Percentiles rank a stretch among this genome's conserved stretches.
Conservation (phyloP, 2,329 filamentous ascomycete genomes). For the Botrytis hyacinthi region DNA sequence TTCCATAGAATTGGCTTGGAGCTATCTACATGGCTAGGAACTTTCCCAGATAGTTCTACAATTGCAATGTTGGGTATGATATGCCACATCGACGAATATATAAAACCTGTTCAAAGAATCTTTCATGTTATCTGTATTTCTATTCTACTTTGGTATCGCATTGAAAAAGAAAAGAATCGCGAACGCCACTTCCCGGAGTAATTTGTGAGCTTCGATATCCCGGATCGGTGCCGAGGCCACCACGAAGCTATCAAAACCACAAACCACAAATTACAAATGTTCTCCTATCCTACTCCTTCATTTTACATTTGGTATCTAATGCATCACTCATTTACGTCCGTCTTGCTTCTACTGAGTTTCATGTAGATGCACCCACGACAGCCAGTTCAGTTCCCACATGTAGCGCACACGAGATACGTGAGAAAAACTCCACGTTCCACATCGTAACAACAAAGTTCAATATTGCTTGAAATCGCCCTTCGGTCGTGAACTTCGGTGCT, state of each 20-base stretch:
- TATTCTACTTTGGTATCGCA: neutral
- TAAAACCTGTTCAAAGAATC: neutral
- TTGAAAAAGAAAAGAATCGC: neutral
- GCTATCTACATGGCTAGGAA: neutral
- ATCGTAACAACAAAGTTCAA: neutral
- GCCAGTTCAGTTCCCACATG: neutral
- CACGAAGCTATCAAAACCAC: neutral
- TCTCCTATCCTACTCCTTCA: neutral
- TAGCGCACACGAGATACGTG: neutral
- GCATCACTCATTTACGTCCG: neutral
- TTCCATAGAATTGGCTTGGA: neutral
- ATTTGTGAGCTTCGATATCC: neutral
- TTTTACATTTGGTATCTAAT: neutral
- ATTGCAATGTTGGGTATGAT: neutral
- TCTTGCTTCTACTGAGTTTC: neutral
- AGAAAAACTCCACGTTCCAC: neutral
- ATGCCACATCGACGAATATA: neutral
- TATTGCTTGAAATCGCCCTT: conserved; percentile 1
- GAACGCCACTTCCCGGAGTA: neutral
- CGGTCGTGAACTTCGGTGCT: conserved; percentile 14
- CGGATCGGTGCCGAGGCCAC: neutral
- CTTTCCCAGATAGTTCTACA: neutral
- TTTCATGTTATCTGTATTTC: neutral
- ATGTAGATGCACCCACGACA: neutral
- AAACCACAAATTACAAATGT: neutral